Conservation (phyloP, 768 basidiomycete species). For the Tricholoma bakamatsutake region DNA sequence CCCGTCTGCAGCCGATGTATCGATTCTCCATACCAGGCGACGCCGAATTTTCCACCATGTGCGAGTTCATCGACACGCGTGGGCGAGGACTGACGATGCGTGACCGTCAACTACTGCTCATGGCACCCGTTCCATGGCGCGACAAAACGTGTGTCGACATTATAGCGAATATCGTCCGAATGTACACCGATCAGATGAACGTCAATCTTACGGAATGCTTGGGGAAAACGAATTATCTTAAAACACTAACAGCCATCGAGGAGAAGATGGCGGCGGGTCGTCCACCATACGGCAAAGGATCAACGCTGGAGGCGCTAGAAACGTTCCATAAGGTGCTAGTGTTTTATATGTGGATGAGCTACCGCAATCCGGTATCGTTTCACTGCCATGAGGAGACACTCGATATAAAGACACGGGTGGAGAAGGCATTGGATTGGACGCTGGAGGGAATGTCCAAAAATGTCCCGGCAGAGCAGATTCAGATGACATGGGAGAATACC, state of each 20-base stretch:
- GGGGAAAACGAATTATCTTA: slow-evolving; percentile 29
- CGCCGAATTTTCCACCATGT: slow-evolving; percentile 19
- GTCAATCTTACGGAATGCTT: slow-evolving; percentile 40
- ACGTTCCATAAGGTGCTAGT: slow-evolving; percentile 70
- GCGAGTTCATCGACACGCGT: slow-evolving; percentile 38
- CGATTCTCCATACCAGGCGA: slow-evolving; percentile 24
- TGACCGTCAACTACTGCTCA: slow-evolving; percentile 40
- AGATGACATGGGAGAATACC: not conserved
- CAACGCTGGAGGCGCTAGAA: slow-evolving; percentile 44
- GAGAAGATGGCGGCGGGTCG: slow-evolving; percentile 19
- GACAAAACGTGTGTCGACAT: slow-evolving; percentile 30
- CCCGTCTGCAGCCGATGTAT: slow-evolving; percentile 37
- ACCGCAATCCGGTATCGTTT: slow-evolving; percentile 66
- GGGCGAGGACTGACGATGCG: slow-evolving; percentile 31
- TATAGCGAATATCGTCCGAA: slow-evolving; percentile 32
- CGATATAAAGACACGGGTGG: slow-evolving; percentile 54
- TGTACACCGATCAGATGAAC: slow-evolving; percentile 32
- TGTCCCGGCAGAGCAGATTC: not conserved
- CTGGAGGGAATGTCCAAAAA: slow-evolving; percentile 36
- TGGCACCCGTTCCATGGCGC: slow-evolving; percentile 51
- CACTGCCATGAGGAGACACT: slow-evolving; percentile 44
- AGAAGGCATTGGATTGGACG: slow-evolving; percentile 62
- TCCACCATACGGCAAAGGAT: slow-evolving; percentile 4
- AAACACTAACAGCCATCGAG: slow-evolving; percentile 37
- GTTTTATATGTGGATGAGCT: slow-evolving; percentile 81